Conservation (phyloP, 371 early-diverging fungal species). For the Mucor mucedo region DNA sequence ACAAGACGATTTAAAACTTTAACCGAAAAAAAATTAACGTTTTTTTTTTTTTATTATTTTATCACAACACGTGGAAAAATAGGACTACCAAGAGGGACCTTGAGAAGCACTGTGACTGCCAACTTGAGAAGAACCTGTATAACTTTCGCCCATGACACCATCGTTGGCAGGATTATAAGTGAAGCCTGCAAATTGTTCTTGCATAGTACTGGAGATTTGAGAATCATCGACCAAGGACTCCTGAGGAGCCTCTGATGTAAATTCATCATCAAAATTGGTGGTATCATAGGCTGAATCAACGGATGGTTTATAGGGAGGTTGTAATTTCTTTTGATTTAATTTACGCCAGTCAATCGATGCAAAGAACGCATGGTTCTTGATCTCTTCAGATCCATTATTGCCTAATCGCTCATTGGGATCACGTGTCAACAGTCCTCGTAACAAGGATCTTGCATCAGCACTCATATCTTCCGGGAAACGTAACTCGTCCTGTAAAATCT, state of each 20-base stretch:
- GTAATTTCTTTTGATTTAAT: slow-evolving; percentile 84
- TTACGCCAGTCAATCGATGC: slow-evolving; percentile 90
- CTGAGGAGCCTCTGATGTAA: slow-evolving; percentile 82
- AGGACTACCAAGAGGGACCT: slow-evolving; percentile 26
- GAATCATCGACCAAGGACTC: slow-evolving; percentile 88
- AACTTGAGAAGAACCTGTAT: slow-evolving; percentile 24
- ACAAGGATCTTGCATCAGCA: slow-evolving; percentile 72
- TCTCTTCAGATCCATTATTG: slow-evolving; percentile 83
- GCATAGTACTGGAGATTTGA: slow-evolving; percentile 86
- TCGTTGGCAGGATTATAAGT: slow-evolving; percentile 52
- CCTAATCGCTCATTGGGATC: slow-evolving; percentile 89
- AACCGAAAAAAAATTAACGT: background rate
- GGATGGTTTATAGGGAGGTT: slow-evolving; percentile 92
- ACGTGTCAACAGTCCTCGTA: slow-evolving; percentile 81
- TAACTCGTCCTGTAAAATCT: slow-evolving; percentile 87
- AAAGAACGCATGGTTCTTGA: slow-evolving; percentile 95
- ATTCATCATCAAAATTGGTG: slow-evolving; percentile 84
- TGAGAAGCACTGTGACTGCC: slow-evolving; percentile 21
- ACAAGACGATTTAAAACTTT: too few relatives aligned
- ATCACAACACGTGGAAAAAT: background rate
- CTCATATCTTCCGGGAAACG: slow-evolving; percentile 86
- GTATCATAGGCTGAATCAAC: slow-evolving; percentile 83
- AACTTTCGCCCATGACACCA: slow-evolving; percentile 50
- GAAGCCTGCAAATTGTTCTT: slow-evolving; percentile 96
- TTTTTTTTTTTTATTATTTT: background rate